Base-by-base conservation (phyloP, 1,284 basidiomycete species). In the Fomitopsis palustris region DNA sequence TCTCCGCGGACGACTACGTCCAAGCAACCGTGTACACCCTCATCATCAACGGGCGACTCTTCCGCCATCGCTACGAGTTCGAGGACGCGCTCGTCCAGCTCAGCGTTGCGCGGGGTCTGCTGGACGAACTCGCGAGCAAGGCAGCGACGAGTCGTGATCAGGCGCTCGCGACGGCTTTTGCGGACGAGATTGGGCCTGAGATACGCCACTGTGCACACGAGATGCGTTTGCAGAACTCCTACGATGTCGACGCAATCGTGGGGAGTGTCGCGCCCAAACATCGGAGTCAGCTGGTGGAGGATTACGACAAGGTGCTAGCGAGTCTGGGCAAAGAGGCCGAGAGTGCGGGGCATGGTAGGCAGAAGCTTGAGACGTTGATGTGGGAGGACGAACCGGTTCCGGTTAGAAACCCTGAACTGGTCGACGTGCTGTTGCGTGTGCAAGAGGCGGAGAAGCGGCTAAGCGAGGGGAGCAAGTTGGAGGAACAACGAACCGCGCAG, bases 191-290 rank as follows among this genome's bases (percentile, higher is more conserved):
- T 61, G 90, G 93, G 43, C 94, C 96, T 0, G 88, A 97, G 74
- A 93, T 98, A 61, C 82, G 96, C 54, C 92, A 95, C 75, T 93
- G 90, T 65, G 95, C 95, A 0, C 96, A 98, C 71, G 90, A 95
- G 70, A 81, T 96, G 29, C 87, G 87, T 2, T 76, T 81, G 52
- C 76, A 75, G 49, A 88, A 87, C 68, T 85, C 92, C 6, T 94
- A 96, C 74, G 93, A 96, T 72, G 81, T 95, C 47, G 88, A 90
- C 64, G 84, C 80, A 3, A 92, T 95, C 64, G 90, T 92, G n/a
- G 78, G 79, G 6, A 89, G 93, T 62, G 71, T 92, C 12, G 81
- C 85, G 2, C 78, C 80, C n/a, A 82, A 76, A 68, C 82, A 87
- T 61, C 79, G 81, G 58, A 80, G 79, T 49, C 74, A 81, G 55